These are phyloP conservation scores for Sanghuangporus weigelae DNA, from an alignment of 1,284 basidiomycete species.

Conservation along the genomic window DNA sequence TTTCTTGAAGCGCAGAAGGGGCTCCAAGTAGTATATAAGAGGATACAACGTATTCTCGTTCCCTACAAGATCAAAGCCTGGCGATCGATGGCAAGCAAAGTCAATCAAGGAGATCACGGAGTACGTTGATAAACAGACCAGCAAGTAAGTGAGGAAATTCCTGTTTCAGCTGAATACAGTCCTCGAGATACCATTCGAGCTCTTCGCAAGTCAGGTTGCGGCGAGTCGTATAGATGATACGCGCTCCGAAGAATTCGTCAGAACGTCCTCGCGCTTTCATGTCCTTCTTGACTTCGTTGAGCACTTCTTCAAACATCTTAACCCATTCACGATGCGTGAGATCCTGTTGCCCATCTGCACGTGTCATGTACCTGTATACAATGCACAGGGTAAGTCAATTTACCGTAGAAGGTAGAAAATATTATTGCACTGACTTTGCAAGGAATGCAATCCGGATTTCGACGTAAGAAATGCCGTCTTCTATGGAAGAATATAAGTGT, in stretches of 20 bases:
- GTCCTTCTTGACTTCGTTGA: conserved; percentile 51
- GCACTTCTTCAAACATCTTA: conserved; percentile 47
- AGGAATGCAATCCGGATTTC: conserved; percentile 70
- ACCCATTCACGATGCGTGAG: conserved; percentile 61
- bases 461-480: conserved; percentile 70
- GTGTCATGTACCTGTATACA: conserved; percentile 37
- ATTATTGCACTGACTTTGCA: conserved; percentile 35
- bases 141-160: conserved; percentile 71
- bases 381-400: neutral
- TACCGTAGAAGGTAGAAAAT: neutral
- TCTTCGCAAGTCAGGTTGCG: conserved; percentile 52
- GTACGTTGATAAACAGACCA: conserved; percentile 32
- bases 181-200: conserved; percentile 62
- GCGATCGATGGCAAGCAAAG: neutral
- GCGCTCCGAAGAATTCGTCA: conserved; percentile 55
- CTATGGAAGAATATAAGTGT: conserved; percentile 57
- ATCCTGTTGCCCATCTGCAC: conserved; percentile 50
- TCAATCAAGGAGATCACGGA: neutral
- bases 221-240: conserved; percentile 72
- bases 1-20: conserved; percentile 55
- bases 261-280: conserved; percentile 46
- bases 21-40: conserved; percentile 58
- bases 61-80: conserved; percentile 79
- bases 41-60: conserved; percentile 63
- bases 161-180: conserved; percentile 69